Percentiles rank a stretch among this genome's conserved stretches.
These are phyloP conservation scores for Penicillium samsonianum DNA, from an alignment of 495 filamentous ascomycete genomes.

Conservation along the genomic window DNA sequence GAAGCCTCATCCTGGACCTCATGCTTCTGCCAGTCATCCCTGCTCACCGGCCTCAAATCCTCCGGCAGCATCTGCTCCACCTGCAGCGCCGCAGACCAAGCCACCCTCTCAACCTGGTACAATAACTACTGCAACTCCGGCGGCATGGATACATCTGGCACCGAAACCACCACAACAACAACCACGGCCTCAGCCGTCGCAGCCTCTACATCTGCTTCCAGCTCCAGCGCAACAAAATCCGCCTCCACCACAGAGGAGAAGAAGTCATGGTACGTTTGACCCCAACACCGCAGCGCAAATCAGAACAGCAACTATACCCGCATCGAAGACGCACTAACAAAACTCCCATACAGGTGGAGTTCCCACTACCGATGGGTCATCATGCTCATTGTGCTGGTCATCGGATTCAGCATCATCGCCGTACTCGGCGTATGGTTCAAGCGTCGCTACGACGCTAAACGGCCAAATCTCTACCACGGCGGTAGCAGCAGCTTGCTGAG, in stretches of 20 bases:
- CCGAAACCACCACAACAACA: conserved; percentile 19
- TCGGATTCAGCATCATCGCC: conserved; percentile 47
- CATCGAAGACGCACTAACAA: background rate
- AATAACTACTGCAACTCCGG: conserved; percentile 40
- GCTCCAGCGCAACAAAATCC: conserved; percentile 9
- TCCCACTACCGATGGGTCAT: conserved; percentile 55
- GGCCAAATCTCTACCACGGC: conserved; percentile 41
- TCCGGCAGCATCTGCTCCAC: conserved; percentile 41
- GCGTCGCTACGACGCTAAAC: conserved; percentile 49
- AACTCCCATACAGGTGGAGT: conserved; percentile 42
- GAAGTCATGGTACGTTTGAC: conserved; percentile 31
- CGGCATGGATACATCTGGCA: conserved; percentile 21
- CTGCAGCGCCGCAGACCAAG: conserved; percentile 34
- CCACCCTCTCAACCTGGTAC: conserved; percentile 53
- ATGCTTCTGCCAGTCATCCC: conserved; percentile 57
- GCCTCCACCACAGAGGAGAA: conserved; percentile 13
- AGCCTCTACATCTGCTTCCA: conserved; percentile 14
- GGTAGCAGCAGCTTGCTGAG: conserved; percentile 22
- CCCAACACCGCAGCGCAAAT: background rate
- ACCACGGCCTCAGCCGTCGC: conserved; percentile 16
- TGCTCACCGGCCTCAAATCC: conserved; percentile 42
- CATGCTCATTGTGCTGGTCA: conserved; percentile 53
- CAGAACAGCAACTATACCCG: background rate
- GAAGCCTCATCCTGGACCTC: conserved; percentile 45
- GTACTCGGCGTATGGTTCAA: conserved; percentile 46